A percentile compares a stretch with the other conserved stretches of the same genome.
phyloP scores from a whole-genome alignment of 2,329 filamentous ascomycete species.

The Xylaria arbuscula region DNA sequence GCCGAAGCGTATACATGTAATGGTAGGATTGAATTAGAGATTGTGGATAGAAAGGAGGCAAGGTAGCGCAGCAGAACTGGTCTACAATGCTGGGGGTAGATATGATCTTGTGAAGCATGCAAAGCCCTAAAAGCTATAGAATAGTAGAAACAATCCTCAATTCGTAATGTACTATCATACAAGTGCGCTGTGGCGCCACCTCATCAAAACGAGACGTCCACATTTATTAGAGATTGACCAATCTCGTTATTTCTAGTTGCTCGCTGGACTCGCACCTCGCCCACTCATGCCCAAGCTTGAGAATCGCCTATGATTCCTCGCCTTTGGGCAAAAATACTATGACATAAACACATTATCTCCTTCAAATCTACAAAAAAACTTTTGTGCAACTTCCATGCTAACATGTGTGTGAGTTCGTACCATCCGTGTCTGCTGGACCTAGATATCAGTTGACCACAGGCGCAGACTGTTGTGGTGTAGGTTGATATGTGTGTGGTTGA shows the following conservation, averaged over 20 bases:
- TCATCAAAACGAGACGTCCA: constrained; percentile 35
- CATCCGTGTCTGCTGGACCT: constrained; percentile 9
- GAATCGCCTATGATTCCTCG: constrained; percentile 21
- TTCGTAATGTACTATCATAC: constrained; percentile 48
- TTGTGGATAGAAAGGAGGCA: not conserved
- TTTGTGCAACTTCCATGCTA: constrained; percentile 36
- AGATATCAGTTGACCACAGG: constrained; percentile 18
- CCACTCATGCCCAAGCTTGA: constrained; percentile 23
- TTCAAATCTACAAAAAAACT: constrained; percentile 43
- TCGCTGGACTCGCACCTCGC: constrained; percentile 29
- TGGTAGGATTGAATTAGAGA: not conserved
- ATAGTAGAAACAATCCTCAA: constrained; percentile 30
- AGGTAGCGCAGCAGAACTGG: not conserved
- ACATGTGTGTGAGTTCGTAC: constrained; percentile 20
- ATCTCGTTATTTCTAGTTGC: constrained; percentile 29
- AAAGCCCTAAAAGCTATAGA: constrained; percentile 60
- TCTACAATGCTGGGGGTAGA: not conserved
- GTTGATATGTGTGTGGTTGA: constrained; percentile 11
- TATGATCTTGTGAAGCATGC: constrained; percentile 50
- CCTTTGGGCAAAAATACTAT: constrained; percentile 35
- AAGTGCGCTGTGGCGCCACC: constrained; percentile 40
- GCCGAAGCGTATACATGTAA: too few relatives aligned
- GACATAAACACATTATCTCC: constrained; percentile 42
- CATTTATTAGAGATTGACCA: constrained; percentile 32
- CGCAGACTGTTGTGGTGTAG: constrained; percentile 13